phyloP scores from a whole-genome alignment of 176 grass and related monocot species.

The Urochloa ruziziensis region DNA sequence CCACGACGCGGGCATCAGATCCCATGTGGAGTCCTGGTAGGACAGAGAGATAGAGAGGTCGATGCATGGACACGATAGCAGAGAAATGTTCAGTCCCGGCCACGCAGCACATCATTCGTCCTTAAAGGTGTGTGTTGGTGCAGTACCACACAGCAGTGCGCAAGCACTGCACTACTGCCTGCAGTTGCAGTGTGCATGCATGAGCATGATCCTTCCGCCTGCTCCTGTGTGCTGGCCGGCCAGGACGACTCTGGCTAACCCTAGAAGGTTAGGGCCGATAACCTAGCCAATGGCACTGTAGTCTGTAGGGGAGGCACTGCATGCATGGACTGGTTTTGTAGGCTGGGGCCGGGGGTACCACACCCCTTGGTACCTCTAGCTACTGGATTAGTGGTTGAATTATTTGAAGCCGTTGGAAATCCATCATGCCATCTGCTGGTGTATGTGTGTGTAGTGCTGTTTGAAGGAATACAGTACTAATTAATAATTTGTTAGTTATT shows the following conservation, averaged over 20 bases:
- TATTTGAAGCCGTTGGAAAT: slow-evolving; percentile 1
- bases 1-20: no score
- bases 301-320: background rate
- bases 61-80: no score
- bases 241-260: background rate
- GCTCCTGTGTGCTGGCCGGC: background rate
- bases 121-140: background rate
- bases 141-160: background rate
- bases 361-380: background rate
- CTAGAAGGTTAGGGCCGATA: background rate
- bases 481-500: background rate
- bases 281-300: slow-evolving; percentile 8
- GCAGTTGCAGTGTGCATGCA: background rate
- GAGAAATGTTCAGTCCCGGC: no score
- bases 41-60: no score
- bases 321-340: background rate
- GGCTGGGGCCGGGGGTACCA: no score
- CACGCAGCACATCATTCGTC: background rate
- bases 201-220: background rate
- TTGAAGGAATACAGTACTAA: background rate
- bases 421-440: background rate
- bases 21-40: no score
- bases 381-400: background rate
- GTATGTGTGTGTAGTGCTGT: background rate
- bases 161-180: background rate